Conservation (phyloP, 805 yeast species). For the Alloascoidea africana region DNA sequence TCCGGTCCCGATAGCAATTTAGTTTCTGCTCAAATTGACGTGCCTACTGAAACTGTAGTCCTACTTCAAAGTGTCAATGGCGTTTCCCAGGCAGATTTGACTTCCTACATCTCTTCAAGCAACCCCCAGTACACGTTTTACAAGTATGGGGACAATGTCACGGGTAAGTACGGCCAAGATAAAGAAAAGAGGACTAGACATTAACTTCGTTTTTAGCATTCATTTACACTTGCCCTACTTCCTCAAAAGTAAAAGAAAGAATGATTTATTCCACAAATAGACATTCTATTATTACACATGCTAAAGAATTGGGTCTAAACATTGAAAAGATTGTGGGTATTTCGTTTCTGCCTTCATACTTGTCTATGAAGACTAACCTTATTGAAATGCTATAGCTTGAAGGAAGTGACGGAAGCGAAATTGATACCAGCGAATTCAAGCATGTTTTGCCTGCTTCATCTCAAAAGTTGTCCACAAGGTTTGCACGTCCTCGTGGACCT, state of each 20-base stretch:
- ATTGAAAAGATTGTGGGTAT: constrained; percentile 3
- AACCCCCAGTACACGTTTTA: constrained; percentile 48
- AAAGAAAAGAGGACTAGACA: neutral
- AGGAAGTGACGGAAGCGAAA: constrained; percentile 13
- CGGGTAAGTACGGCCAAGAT: constrained; percentile 4
- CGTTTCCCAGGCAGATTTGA: constrained; percentile 16
- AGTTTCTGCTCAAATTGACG: constrained; percentile 35
- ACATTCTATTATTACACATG: constrained; percentile 14
- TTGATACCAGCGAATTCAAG: constrained; percentile 7
- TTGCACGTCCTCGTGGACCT: constrained; percentile 13
- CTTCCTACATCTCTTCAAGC: constrained; percentile 19
- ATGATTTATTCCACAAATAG: constrained; percentile 84
- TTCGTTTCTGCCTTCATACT: neutral
- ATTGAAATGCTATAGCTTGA: constrained; percentile 11
- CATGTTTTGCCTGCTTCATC: constrained; percentile 6
- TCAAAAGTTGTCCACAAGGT: constrained; percentile 4
- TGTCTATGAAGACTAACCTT: neutral
- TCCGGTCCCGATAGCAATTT: constrained; percentile 18
- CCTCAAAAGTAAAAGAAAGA: constrained; percentile 77
- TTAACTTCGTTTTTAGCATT: constrained; percentile 23
- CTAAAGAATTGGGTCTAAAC: constrained; percentile 8
- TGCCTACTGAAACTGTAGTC: constrained; percentile 30
- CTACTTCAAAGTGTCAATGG: constrained; percentile 16
- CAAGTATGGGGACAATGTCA: constrained; percentile 24
- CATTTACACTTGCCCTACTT: constrained; percentile 81